A percentile compares a stretch with the other conserved stretches of the same genome.
Evolutionary conservation across 2,329 filamentous ascomycete genomes (phyloP).

Genomic region (Aspergillus sp.): DNA sequence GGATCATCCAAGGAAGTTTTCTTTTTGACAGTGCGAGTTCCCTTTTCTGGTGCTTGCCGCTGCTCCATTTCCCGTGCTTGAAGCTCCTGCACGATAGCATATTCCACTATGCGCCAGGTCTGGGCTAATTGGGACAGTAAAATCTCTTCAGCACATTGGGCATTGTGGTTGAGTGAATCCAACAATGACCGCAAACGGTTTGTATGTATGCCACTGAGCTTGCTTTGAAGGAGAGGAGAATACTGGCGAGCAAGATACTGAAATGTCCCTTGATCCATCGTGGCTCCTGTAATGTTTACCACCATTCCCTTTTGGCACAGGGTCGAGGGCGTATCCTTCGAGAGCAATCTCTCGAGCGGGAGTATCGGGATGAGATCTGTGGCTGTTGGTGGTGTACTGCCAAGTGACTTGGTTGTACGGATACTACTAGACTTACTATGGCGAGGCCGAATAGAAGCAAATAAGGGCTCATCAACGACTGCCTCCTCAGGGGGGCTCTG

Average conservation of each 20-base stretch:
- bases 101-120: conserved; percentile 59
- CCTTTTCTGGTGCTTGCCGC: conserved; percentile 21
- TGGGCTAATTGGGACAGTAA: conserved; percentile 55
- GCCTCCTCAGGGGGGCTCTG: conserved; percentile 58
- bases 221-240: conserved; percentile 35
- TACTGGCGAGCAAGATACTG: conserved; percentile 46
- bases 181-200: conserved; percentile 35
- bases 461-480: conserved; percentile 55
- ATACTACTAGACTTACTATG: conserved; percentile 48
- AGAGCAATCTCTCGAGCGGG: conserved; percentile 52
- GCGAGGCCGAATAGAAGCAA: conserved; percentile 50
- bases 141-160: conserved; percentile 51
- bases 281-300: conserved; percentile 49
- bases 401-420: conserved; percentile 53
- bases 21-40: conserved; percentile 23
- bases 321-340: conserved; percentile 39
- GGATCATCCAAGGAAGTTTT: conserved; percentile 31
- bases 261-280: conserved; percentile 42
- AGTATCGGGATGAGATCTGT: conserved; percentile 49
- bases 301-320: conserved; percentile 51
- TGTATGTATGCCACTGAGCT: conserved; percentile 18
- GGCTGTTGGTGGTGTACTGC: conserved; percentile 53
- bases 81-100: conserved; percentile 52
- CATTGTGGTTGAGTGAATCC: conserved; percentile 54
- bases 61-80: conserved; percentile 39